phyloP scores from a whole-genome alignment of 2,329 filamentous ascomycete genomes.

The Trichoderma endophyticum region DNA sequence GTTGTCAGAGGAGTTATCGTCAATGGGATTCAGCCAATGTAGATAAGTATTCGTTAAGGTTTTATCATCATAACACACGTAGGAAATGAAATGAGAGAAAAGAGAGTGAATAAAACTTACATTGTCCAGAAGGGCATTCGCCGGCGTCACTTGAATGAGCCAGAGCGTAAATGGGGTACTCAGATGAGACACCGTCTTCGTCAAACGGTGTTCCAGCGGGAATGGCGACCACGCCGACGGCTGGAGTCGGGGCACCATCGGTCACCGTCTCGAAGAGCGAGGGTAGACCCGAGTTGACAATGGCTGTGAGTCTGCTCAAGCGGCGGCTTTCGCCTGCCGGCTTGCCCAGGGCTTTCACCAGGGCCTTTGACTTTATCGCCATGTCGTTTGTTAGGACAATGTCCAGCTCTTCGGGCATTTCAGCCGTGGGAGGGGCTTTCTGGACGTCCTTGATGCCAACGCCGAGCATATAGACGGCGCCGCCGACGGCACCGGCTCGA shows the following conservation, averaged over 20 bases:
- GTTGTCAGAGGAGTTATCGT: conserved; percentile 87
- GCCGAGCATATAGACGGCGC: conserved; percentile 83
- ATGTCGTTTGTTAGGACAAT: conserved; percentile 57
- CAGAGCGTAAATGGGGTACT: conserved; percentile 56
- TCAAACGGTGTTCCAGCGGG: conserved; percentile 49
- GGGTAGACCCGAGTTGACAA: conserved; percentile 64
- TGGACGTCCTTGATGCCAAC: conserved; percentile 54
- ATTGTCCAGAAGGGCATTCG: conserved; percentile 83
- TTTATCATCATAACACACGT: conserved; percentile 76
- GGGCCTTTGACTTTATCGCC: conserved; percentile 50
- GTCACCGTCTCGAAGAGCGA: conserved; percentile 66
- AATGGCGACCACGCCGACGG: conserved; percentile 68
- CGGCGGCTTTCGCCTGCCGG: conserved; percentile 28
- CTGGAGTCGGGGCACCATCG: conserved; percentile 74
- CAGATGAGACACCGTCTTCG: conserved; percentile 32
- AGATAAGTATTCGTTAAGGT: conserved; percentile 91
- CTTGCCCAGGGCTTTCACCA: conserved; percentile 47
- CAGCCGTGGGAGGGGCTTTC: conserved; percentile 18
- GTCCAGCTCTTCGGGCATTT: conserved; percentile 32
- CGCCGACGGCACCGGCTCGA: conserved; percentile 85
- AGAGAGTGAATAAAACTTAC: conserved; percentile 59
- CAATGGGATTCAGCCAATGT: conserved; percentile 98
- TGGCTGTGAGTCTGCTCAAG: conserved; percentile 60
- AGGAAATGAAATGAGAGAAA: neutral
- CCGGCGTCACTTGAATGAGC: conserved; percentile 87